Base-by-base conservation (phyloP, 2,329 filamentous ascomycete genomes). In the Calonectria henricotiae region DNA sequence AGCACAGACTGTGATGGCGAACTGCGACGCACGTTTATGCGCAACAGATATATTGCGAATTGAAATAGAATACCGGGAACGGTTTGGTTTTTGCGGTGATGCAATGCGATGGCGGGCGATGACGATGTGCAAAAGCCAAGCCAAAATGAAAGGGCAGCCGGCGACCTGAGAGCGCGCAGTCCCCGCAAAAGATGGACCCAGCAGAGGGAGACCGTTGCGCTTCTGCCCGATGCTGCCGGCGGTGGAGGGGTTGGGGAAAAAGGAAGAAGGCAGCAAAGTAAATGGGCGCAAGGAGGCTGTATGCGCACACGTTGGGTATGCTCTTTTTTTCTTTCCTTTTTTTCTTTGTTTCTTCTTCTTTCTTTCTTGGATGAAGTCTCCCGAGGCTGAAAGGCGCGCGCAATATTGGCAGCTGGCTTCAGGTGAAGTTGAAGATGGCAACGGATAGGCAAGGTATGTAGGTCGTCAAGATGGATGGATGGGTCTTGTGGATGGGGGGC, bases 141-240 rank as follows among this genome's bases (percentile, higher is more conserved):
- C 35, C 49, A 23, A 41, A 23, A 41, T 47, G 7, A 27, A 32
- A 41, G 49, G 46, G 44, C 43, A 58, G 65, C 6, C 6, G n/a
- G 63, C 49, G 41, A 13, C 46, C 35, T 44, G 61, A 25, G 61
- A 37, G 51, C 43, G 43, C 51, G 61, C 51, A 49, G 67, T 68
- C 66, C 66, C 66, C 66, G 61, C 66, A 64, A 68, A 65, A 46
- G 44, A 69, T 69, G 61, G 67, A 65, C 35, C 43, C 62, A 32
- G 51, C 51, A 55, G 51, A 58, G 37, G 37, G 30, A 30, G 43
- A 54, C 67, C 67, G 67, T 69, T 69, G 67, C 67, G 61, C 51
- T 65, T 60, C 43, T 58, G 63, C 51, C 67, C 67, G 67, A 69
- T 46, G 67, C 62, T 69, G 62, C 67, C 67, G 67, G 54, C 67